Conservation (phyloP, 345 rosid genomes). For the Eucalyptus globulus region DNA sequence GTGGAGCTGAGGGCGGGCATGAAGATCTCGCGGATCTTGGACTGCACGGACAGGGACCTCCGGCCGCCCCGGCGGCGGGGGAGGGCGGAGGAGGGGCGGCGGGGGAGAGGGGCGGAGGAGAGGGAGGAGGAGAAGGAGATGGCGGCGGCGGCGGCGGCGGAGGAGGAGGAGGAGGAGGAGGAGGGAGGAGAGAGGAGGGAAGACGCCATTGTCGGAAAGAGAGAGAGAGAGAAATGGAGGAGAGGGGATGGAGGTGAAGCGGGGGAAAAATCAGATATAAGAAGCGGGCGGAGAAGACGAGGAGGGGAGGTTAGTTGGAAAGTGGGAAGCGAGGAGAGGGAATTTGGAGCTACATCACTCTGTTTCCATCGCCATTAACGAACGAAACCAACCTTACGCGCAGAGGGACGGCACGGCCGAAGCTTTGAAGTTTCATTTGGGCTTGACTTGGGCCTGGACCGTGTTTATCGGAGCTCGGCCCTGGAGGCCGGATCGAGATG, state of each 20-base stretch:
- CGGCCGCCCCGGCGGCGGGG: conserved; percentile 6
- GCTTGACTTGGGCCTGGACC: not conserved
- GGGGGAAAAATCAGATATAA: not conserved
- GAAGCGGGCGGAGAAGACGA: not conserved
- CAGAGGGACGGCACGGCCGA: not conserved
- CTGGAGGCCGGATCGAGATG: not conserved
- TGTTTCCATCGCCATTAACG: conserved; percentile 26
- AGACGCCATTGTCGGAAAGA: conserved; percentile 17
- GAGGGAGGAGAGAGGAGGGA: not conserved
- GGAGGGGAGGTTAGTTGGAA: conserved; percentile 15
- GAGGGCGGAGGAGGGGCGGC: conserved; percentile 22
- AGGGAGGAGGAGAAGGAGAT: conserved; percentile 11
- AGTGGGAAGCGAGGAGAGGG: conserved; percentile 55
- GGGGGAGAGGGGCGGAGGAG: conserved; percentile 21
- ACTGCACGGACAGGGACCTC: conserved; percentile 26
- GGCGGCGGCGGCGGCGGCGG: not conserved
- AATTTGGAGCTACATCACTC: conserved; percentile 16
- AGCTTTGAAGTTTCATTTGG: not conserved
- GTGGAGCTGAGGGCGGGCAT: conserved; percentile 99
- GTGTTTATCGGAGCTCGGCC: not conserved
- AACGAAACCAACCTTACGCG: not conserved
- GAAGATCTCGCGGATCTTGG: conserved; percentile 95
- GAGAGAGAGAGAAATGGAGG: not conserved
- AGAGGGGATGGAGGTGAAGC: not conserved
- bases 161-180: not conserved